Base-by-base conservation (phyloP, 306 rosid species). In the Styphnolobium japonicum region DNA sequence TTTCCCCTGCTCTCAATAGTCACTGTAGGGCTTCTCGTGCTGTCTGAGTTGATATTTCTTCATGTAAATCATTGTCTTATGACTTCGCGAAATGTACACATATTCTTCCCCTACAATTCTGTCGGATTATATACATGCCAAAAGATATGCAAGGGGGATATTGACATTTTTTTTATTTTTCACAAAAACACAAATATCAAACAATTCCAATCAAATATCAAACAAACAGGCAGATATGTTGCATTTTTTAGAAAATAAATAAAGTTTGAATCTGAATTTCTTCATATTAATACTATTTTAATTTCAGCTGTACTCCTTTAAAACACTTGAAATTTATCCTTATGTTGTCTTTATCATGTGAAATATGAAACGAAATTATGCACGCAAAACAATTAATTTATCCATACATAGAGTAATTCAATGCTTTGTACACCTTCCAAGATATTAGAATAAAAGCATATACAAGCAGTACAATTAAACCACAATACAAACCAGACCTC, bases 401-500 rank as follows among this genome's bases (percentile, higher is more conserved):
- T 46, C 22, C 48, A 31, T 19, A 3, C 15, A 34, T 67, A n/a
- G 29, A 19, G 23, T 57, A 62, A n/a, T 5, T 25, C 70, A 56
- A 56, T 8, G 14, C 65, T 64, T 10, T 4, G 8, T 5, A 55
- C 37, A 40, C 8, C 56, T 45, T 23, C 39, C 56, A 62, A 55
- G 37, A 72, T 11, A 55, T 52, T 4, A 6, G 1, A 72, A 21
- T 10, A 76, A 61, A 16, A 46, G 11, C 14, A 77, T 46, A 19
- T 43, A 51, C 5, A 8, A 14, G 6, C 45, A 46, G 60, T 29
- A 21, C 8, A 29, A 52, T 36, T 81, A 25, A 58, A 51, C 62
- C 80, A 36, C 57, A 65, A 66, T 73, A 43, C 73, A 86, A 83
- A 81, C 66, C 86, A 55, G 34, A 90, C 91, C 93, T 89, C 91